Conservation (phyloP, 2,329 filamentous ascomycete genomes). For the Emmonsiellopsis sp. region DNA sequence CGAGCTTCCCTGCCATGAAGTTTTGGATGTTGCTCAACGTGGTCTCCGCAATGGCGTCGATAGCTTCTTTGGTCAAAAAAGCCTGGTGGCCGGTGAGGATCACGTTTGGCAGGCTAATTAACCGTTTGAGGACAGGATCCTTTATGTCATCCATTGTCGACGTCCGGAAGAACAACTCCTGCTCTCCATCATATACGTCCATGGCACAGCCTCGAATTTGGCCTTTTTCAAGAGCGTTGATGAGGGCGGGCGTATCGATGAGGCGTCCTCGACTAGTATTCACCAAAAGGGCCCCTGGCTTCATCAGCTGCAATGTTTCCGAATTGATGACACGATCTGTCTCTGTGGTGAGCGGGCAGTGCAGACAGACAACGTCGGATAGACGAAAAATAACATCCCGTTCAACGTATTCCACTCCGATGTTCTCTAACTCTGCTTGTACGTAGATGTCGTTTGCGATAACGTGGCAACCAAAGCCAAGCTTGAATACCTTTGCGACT, state of each 20-base stretch:
- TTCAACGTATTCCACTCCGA: constrained; percentile 42
- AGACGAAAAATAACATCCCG: constrained; percentile 46
- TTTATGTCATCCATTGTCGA: constrained; percentile 56
- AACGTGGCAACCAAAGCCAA: constrained; percentile 54
- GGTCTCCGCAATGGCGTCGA: constrained; percentile 52
- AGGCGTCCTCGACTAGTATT: constrained; percentile 61
- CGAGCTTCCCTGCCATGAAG: constrained; percentile 10
- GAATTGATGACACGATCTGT: constrained; percentile 55
- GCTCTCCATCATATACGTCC: constrained; percentile 60
- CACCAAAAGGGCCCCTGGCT: constrained; percentile 51
- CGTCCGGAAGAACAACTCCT: constrained; percentile 53
- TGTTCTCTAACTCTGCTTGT: constrained; percentile 38
- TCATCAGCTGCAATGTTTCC: constrained; percentile 45
- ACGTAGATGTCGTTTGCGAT: constrained; percentile 53
- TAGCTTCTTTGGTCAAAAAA: constrained; percentile 58
- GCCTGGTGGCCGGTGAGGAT: constrained; percentile 59
- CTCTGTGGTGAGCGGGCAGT: constrained; percentile 53
- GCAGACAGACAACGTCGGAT: constrained; percentile 55
- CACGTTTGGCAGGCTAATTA: constrained; percentile 61
- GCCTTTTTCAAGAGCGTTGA: constrained; percentile 51
- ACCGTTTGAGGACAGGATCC: constrained; percentile 55
- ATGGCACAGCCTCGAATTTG: constrained; percentile 54
- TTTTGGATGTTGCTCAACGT: constrained; percentile 48
- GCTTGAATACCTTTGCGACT: constrained; percentile 49
- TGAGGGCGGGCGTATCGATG: constrained; percentile 51